A percentile compares a stretch with the other conserved stretches of the same genome.
These are phyloP conservation scores for Neurospora sp. DNA, from an alignment of 495 filamentous ascomycete species.

Conservation along the genomic window DNA sequence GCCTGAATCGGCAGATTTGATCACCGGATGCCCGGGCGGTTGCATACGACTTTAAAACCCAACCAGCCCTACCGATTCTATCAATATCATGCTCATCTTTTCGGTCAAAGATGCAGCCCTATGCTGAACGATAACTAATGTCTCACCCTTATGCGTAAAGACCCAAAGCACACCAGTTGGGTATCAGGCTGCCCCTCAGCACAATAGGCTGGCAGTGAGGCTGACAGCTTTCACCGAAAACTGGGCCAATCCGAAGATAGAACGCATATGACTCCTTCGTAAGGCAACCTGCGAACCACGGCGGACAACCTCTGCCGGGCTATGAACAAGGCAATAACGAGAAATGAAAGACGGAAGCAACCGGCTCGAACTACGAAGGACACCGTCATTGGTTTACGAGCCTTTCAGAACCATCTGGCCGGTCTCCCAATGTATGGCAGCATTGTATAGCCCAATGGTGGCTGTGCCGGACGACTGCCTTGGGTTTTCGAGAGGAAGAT, in stretches of 20 bases:
- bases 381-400: neutral
- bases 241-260: slow-evolving; percentile 10
- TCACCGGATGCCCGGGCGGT: neutral
- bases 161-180: slow-evolving; percentile 15
- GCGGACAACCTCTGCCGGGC: neutral
- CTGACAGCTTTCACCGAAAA: slow-evolving; percentile 17
- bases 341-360: neutral
- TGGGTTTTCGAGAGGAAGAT: neutral
- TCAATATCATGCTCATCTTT: neutral
- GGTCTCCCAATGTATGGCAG: neutral
- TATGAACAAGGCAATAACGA: neutral
- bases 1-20: neutral
- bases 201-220: slow-evolving; percentile 10
- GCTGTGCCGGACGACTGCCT: neutral
- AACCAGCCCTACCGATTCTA: neutral
- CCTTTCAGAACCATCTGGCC: neutral
- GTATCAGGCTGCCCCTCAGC: slow-evolving; percentile 5
- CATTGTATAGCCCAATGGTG: neutral
- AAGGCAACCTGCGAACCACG: neutral
- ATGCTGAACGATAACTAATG: neutral
- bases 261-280: neutral
- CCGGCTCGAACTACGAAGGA: neutral
- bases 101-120: neutral
- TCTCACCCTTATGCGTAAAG: slow-evolving; percentile 6
- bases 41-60: neutral